A percentile compares a stretch with the other conserved stretches of the same genome.
phyloP scores from a whole-genome alignment of 169 alveolate genomes.

The Plasmodium gaboni region DNA sequence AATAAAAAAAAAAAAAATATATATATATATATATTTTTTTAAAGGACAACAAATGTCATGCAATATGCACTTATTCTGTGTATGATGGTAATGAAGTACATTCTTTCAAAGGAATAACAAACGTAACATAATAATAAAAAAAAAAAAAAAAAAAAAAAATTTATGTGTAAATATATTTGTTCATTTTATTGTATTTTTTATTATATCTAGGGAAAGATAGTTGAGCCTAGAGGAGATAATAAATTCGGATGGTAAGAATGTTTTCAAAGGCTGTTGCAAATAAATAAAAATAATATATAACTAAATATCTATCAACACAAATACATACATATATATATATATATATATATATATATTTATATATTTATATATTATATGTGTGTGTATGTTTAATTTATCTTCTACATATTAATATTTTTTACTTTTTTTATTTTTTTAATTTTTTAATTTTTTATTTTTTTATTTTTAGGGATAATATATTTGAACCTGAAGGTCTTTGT shows the following conservation, averaged over 20 bases:
- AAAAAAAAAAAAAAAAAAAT: not conserved
- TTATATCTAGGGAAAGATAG: constrained; percentile 29
- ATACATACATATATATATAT: not conserved
- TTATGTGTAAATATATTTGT: not conserved
- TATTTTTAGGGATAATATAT: constrained; percentile 64
- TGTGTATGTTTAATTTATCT: not conserved
- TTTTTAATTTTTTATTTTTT: too few species aligned
- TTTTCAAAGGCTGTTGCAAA: not conserved
- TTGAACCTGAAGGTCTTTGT: constrained; percentile 15
- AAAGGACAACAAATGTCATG: constrained; percentile 49
- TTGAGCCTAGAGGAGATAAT: constrained; percentile 35
- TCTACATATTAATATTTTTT: not conserved
- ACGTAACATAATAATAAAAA: constrained; percentile 12
- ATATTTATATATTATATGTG: too few species aligned
- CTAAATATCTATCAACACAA: not conserved
- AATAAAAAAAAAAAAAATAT: not conserved
- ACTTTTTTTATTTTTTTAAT: too few species aligned
- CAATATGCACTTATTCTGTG: constrained; percentile 51
- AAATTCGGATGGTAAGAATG: constrained; percentile 42
- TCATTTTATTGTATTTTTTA: not conserved
- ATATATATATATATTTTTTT: not conserved
- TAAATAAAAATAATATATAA: not conserved
- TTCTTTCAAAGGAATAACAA: constrained; percentile 65
- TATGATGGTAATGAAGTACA: constrained; percentile 28
- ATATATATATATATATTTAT: not conserved